phyloP scores from a whole-genome alignment of 345 rosid species.

The Eucalyptus curtisii region DNA sequence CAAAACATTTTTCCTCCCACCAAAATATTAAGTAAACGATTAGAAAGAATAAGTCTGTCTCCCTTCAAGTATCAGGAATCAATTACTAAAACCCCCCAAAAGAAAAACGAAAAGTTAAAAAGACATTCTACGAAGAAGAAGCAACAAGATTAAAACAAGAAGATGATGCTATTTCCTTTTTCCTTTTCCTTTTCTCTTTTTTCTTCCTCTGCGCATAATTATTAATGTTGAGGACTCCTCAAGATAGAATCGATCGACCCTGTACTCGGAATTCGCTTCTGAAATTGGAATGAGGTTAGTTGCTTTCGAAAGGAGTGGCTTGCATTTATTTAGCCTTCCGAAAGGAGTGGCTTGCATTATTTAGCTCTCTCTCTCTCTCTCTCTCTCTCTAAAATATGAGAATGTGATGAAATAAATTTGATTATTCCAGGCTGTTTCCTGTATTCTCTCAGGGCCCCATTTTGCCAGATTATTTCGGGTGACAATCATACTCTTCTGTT shows the following conservation, averaged over 20 bases:
- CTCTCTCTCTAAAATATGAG: neutral
- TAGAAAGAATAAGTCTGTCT: neutral
- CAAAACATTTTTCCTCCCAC: neutral
- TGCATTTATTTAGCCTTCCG: constrained; percentile 4
- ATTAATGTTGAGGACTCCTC: neutral
- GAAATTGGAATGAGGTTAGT: neutral
- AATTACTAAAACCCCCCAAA: neutral
- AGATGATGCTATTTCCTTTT: neutral
- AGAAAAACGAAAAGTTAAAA: neutral
- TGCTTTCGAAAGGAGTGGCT: constrained; percentile 8
- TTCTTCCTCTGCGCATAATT: neutral
- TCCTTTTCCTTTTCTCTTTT: neutral
- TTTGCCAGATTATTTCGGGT: neutral
- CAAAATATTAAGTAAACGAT: neutral
- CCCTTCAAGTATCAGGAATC: neutral
- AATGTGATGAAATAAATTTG: neutral
- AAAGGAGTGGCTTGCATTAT: neutral
- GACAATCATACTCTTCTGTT: neutral
- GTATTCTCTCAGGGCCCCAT: neutral
- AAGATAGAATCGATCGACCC: neutral
- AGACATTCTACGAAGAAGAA: neutral
- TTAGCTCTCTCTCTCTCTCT: neutral
- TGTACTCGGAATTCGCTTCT: neutral
- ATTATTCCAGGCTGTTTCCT: neutral
- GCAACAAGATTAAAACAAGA: neutral